Conservation (phyloP, 306 rosid species). For the Cucurbita ficifolia region DNA sequence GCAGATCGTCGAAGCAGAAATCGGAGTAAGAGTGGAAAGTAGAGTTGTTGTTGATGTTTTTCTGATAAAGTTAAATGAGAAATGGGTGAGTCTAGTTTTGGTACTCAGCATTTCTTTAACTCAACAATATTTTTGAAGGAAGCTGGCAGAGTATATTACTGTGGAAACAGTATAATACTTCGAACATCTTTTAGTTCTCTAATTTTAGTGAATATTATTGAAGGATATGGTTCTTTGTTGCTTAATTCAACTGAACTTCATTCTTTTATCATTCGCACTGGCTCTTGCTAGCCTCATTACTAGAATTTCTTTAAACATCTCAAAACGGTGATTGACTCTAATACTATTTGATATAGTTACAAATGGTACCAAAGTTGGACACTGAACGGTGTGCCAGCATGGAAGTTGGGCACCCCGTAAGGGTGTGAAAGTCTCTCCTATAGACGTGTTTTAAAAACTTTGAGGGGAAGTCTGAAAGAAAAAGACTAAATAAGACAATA, state of each 20-base stretch:
- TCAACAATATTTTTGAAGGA: neutral
- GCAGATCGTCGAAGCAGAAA: constrained; percentile 33
- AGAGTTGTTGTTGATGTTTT: neutral
- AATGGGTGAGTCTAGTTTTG: constrained; percentile 1
- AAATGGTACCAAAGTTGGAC: no score
- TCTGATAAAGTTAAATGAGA: neutral
- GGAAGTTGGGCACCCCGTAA: no score
- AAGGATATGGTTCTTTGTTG: neutral
- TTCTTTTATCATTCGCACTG: neutral
- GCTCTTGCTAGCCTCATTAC: no score
- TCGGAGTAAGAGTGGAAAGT: constrained; percentile 23
- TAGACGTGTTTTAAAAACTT: no score
- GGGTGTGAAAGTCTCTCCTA: no score
- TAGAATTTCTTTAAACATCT: no score
- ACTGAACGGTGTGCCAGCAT: no score
- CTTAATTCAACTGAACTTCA: neutral
- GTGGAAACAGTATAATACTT: neutral
- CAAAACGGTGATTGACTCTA: no score
- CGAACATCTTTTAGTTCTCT: neutral
- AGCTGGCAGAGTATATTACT: neutral
- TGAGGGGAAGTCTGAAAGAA: no score
- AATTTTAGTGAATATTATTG: neutral
- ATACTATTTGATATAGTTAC: no score
- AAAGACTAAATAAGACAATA: no score
- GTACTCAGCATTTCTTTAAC: constrained; percentile 2